Conservation (phyloP, 2,329 filamentous ascomycete genomes). For the Talaromyces islandicus region DNA sequence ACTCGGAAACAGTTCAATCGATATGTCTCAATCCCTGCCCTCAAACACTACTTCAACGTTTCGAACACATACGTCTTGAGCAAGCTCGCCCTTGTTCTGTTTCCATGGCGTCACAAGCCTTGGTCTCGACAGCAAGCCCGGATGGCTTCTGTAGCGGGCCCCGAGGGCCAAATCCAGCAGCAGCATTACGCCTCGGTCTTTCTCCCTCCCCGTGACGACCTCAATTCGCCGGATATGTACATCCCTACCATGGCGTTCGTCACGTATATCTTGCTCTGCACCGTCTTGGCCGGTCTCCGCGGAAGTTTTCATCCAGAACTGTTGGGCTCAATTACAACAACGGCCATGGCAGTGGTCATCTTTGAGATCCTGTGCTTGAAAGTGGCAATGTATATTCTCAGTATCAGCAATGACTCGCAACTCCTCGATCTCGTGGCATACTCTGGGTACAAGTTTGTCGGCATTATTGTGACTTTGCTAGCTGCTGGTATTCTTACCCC, state of each 20-base stretch:
- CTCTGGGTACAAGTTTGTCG: slow-evolving; percentile 97
- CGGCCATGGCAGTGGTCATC: slow-evolving; percentile 73
- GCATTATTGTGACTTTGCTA: slow-evolving; percentile 82
- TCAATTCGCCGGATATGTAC: slow-evolving; percentile 99
- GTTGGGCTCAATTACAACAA: slow-evolving; percentile 80
- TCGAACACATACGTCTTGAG: slow-evolving; percentile 94
- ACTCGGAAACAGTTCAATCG: slow-evolving; percentile 55
- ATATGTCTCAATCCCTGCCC: slow-evolving; percentile 84
- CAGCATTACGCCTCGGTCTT: slow-evolving; percentile 54
- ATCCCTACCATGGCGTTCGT: slow-evolving; percentile 97
- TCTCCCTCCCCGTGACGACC: slow-evolving; percentile 84
- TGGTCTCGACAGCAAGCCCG: slow-evolving; percentile 84
- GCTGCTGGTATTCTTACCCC: slow-evolving; percentile 71
- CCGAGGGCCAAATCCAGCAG: slow-evolving; percentile 59
- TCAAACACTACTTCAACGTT: slow-evolving; percentile 99
- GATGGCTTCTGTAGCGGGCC: slow-evolving; percentile 34
- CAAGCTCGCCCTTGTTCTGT: slow-evolving; percentile 89
- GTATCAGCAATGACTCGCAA: slow-evolving; percentile 90
- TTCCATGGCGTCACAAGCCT: slow-evolving; percentile 95
- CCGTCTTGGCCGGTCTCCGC: slow-evolving; percentile 79
- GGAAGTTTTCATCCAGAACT: slow-evolving; percentile 93
- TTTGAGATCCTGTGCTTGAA: slow-evolving; percentile 89
- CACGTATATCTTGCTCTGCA: slow-evolving; percentile 92
- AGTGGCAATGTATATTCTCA: slow-evolving; percentile 86
- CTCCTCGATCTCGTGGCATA: slow-evolving; percentile 92